phyloP scores from a whole-genome alignment of 1,139 yeast species.

The Yamadazyma spencermartinsiae region DNA sequence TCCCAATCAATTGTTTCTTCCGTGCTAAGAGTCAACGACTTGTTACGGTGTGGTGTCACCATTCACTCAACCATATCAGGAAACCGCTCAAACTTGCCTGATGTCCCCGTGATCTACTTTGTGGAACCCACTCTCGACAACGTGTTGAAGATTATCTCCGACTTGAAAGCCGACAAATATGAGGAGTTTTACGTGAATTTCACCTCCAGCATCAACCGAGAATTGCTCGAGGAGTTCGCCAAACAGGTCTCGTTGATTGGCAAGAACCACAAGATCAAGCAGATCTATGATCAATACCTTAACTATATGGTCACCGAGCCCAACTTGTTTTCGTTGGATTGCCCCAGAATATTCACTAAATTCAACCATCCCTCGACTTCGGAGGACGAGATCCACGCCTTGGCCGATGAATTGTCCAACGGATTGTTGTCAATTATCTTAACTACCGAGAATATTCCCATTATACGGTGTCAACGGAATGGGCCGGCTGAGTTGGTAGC shows the following conservation, averaged over 20 bases:
- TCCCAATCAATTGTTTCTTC: conserved; percentile 88
- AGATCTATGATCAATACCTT: conserved; percentile 90
- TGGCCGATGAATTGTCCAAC: conserved; percentile 70
- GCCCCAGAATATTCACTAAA: conserved; percentile 61
- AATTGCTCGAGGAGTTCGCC: conserved; percentile 85
- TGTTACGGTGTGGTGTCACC: conserved; percentile 85
- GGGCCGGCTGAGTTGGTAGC: conserved; percentile 97
- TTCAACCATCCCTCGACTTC: conserved; percentile 70
- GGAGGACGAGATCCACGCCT: conserved; percentile 69
- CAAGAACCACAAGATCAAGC: conserved; percentile 69
- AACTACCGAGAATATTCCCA: conserved; percentile 79
- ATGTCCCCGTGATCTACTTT: conserved; percentile 92
- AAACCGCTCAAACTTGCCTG: conserved; percentile 77
- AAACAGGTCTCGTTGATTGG: conserved; percentile 74
- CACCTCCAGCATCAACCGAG: conserved; percentile 75
- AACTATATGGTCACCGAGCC: conserved; percentile 94
- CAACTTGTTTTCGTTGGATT: conserved; percentile 77
- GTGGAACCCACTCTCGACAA: conserved; percentile 85
- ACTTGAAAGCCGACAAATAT: conserved; percentile 71
- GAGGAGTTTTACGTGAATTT: conserved; percentile 82
- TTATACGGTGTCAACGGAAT: conserved; percentile 86
- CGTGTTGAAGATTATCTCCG: conserved; percentile 65
- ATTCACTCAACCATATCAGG: conserved; percentile 75
- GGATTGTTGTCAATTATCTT: conserved; percentile 76
- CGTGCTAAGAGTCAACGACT: conserved; percentile 85